Base-by-base conservation (phyloP, 23 red algal genomes). In the Cyanidioschyzon merolae region DNA sequence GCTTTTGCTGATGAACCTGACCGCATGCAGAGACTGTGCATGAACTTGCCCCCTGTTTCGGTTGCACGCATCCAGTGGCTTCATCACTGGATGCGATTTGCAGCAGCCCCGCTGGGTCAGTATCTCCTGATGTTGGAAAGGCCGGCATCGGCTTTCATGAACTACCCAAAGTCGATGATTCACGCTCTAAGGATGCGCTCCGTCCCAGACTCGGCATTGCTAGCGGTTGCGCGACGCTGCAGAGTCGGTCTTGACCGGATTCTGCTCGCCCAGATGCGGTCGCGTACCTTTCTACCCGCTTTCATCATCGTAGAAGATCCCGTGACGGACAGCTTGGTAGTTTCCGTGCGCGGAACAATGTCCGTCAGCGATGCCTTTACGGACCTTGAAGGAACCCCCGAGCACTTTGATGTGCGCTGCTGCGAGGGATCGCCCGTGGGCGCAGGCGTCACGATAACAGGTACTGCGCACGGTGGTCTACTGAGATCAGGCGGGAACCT, bases 261-360 rank as follows among this genome's bases (percentile, higher is more conserved):
- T 35, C 29, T 71, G 63, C 63, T 71, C 12, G 63, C 63, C 16
- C 21, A 35, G 29, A 25, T 71, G 63, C 63, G 63, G 7, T 25
- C 63, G 21, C 21, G 30, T 7, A 71, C 63, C n/a, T 71, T 32
- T 71, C 29, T 25, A 27, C 63, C 63, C 2, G 63, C 63, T 7
- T 71, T 71, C 32, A 27, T 71, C 7, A 35, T 71, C 29, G 63
- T 71, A 7, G 63, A 71, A 35, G 63, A 71, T 32, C 63, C 63
- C 12, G 32, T 71, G n/a, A 71, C 63, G n/a, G 63, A 71, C 63
- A 71, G 63, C 32, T 32, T 81, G 38, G 78, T 81, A 50, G 78
- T 81, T 34, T 31, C 78, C 38, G 41, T 81, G 18, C 78, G 78
- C 16, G 78, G 78, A 0, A 81, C 78, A 17, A 71, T 81, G 45